Evolutionary conservation across 805 yeast genomes (phyloP), one percentile per base, ranked within the genome.

Genomic region (Lachancea fermentati): DNA sequence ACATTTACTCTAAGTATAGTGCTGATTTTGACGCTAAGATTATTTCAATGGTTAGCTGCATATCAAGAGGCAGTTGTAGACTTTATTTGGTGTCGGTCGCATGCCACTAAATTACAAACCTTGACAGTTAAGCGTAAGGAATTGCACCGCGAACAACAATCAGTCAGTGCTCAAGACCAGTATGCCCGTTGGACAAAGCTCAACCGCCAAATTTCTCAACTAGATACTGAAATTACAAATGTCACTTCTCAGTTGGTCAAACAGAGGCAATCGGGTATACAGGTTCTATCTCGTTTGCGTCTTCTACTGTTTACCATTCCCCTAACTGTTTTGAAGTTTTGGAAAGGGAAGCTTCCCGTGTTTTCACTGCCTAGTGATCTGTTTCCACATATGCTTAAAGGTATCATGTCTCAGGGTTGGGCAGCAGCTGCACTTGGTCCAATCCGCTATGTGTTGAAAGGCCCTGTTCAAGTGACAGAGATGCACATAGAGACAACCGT

Each of bases 121-220:
- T 52, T 67, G 38, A 67, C 71, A 39, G 49, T 55, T 6, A 74
- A 82, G 46, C 73, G 79, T 36, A 57, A 60, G 12, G 59, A 64
- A 14, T 55, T 78, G 16, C 68, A 74, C 49, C 68, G 65, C 11
- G 76, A 79, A 50, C 73, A 87, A 45, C 67, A 76, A 22, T 47
- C 69, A 2, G 75, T 88, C 7, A 76, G 86, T 41, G 91, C 97
- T 1, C 96, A 91, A 61, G 97, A 93, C 58, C 80, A 93, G 54
- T 93, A 91, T 60, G 96, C 97, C 19, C 81, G 76, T 54, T 93
- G 97, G 97, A 94, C 97, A 1, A 87, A 87, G 59, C 69, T 89
- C 46, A 89, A 87, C 54, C 74, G 98, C 36, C 74, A 72, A 50
- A 65, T 72, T 43, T 88, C 81, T 48, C 71, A 73, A 44, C 54